Conservation (phyloP, 2,329 filamentous ascomycete genomes). For the Fusarium sp. region DNA sequence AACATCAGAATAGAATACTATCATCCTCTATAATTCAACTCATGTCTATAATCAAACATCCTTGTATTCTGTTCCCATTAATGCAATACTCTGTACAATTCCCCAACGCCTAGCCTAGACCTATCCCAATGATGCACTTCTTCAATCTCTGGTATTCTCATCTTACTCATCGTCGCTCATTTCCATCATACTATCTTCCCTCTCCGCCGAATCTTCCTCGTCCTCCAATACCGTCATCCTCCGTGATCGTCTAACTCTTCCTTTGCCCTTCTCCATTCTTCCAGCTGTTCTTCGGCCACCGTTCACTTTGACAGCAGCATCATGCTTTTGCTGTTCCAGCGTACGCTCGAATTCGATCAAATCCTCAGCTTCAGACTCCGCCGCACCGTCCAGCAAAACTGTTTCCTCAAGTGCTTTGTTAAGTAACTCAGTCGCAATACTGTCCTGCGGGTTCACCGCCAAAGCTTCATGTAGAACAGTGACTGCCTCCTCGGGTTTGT, state of each 20-base stretch:
- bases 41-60: not conserved
- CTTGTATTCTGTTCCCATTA: not conserved
- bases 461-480: slow-evolving; percentile 86
- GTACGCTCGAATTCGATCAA: slow-evolving; percentile 65
- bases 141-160: not conserved
- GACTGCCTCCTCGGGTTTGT: slow-evolving; percentile 80
- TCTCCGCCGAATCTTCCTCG: slow-evolving; percentile 52
- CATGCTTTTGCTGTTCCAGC: slow-evolving; percentile 60
- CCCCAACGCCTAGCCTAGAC: slow-evolving; percentile 32
- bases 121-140: slow-evolving; percentile 27
- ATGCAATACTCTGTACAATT: slow-evolving; percentile 12
- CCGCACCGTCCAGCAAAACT: slow-evolving; percentile 58
- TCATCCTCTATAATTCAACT: not conserved
- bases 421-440: slow-evolving; percentile 82
- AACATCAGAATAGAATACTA: not conserved
- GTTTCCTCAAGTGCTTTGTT: slow-evolving; percentile 77
- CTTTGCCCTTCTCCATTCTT: slow-evolving; percentile 59
- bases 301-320: slow-evolving; percentile 56
- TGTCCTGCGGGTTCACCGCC: slow-evolving; percentile 81
- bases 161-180: slow-evolving; percentile 65
- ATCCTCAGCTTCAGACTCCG: slow-evolving; percentile 61
- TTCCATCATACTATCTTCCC: slow-evolving; percentile 65
- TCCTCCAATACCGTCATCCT: slow-evolving; percentile 51
- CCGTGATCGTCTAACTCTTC: slow-evolving; percentile 53
- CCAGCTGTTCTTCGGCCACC: slow-evolving; percentile 44